These are phyloP conservation scores for Royoungia palumana DNA, from an alignment of 768 basidiomycete species.

Conservation along the genomic window DNA sequence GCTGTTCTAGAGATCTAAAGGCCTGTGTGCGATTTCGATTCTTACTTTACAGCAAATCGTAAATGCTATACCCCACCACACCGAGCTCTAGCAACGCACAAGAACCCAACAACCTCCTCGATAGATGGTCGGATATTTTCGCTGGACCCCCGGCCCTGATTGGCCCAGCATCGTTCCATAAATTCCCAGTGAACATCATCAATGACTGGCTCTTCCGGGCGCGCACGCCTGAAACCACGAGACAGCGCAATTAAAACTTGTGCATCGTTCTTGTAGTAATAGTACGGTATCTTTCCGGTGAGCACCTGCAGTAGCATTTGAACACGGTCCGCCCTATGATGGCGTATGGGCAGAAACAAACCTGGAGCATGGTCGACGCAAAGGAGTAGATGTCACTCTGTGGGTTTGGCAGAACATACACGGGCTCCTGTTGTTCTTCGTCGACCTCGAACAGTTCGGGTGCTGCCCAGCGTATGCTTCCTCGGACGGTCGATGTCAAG, in stretches of 20 bases:
- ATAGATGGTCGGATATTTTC: slow-evolving; percentile 8
- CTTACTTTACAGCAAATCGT: not conserved
- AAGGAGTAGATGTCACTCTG: slow-evolving; percentile 45
- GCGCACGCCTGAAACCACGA: slow-evolving; percentile 10
- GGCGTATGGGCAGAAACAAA: slow-evolving; percentile 3
- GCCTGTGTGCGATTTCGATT: not conserved
- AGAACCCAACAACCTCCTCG: slow-evolving; percentile 20
- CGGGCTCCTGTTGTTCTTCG: slow-evolving; percentile 20
- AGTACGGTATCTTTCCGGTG: slow-evolving; percentile 21
- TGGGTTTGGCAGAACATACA: slow-evolving; percentile 2
- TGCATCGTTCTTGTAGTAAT: slow-evolving; percentile 21
- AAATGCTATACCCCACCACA: not conserved
- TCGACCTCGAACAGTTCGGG: slow-evolving; percentile 35
- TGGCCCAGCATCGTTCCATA: slow-evolving; percentile 26
- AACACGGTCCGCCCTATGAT: not conserved
- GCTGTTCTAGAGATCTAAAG: too few relatives aligned
- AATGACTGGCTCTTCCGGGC: slow-evolving; percentile 1
- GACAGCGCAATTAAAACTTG: slow-evolving; percentile 23
- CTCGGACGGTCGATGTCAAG: slow-evolving; percentile 35
- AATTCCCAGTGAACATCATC: slow-evolving; percentile 15
- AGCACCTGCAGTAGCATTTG: slow-evolving; percentile 22
- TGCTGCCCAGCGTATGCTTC: slow-evolving; percentile 49
- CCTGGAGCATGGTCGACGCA: slow-evolving; percentile 33
- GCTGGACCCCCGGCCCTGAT: slow-evolving; percentile 9
- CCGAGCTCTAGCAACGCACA: slow-evolving; percentile 1